Percentiles rank a stretch among this genome's conserved stretches.
Conservation (phyloP, 164 flowering plant species). For the Sedum album region DNA sequence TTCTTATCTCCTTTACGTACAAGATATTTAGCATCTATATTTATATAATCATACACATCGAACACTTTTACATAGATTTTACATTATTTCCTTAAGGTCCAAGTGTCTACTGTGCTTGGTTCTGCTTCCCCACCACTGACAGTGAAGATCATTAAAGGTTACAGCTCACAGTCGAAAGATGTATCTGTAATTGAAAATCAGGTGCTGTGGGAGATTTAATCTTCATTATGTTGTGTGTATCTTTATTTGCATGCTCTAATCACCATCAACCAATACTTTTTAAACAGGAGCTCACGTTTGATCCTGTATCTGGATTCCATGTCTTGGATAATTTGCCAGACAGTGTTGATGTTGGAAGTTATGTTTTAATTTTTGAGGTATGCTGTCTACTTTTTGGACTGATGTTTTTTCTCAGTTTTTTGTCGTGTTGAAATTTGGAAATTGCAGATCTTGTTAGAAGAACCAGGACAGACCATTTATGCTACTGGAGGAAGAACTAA, state of each 20-base stretch:
- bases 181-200: slow-evolving; percentile 38
- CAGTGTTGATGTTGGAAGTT: slow-evolving; percentile 69
- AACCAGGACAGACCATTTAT: slow-evolving; percentile 55
- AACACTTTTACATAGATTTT: not conserved
- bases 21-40: not conserved
- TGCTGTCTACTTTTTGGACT: slow-evolving; percentile 9
- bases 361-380: slow-evolving; percentile 76
- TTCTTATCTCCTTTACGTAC: not conserved
- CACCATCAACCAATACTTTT: not conserved
- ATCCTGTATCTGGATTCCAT: slow-evolving; percentile 38
- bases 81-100: slow-evolving; percentile 28
- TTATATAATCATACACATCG: not conserved
- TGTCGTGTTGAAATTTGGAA: slow-evolving; percentile 6
- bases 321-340: slow-evolving; percentile 47
- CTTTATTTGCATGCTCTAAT: not conserved
- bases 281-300: slow-evolving; percentile 64
- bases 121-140: slow-evolving; percentile 47
- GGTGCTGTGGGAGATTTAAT: slow-evolving; percentile 22
- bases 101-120: slow-evolving; percentile 55
- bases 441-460: slow-evolving; percentile 54
- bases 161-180: slow-evolving; percentile 31
- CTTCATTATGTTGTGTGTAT: not conserved
- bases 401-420: not conserved
- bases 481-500: slow-evolving; percentile 59
- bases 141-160: slow-evolving; percentile 46